Base-by-base conservation (phyloP, 208 protist genomes). In the Trypanosoma cruzi region DNA sequence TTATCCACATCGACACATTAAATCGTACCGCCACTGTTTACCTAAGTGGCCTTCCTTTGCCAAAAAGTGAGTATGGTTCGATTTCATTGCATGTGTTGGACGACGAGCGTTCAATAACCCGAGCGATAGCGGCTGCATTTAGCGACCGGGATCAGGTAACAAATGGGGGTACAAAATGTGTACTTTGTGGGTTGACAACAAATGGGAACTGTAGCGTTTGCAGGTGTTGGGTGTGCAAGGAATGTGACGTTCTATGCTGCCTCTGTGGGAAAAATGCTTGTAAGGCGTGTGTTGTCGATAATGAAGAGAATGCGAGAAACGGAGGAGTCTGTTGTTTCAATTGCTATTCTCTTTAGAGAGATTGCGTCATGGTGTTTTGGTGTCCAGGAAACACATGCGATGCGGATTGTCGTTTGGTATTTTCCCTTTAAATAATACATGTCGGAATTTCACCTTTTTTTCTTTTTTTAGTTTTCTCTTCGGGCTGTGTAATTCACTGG, bases 261-360 rank as follows among this genome's bases (percentile, higher is more conserved):
- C 20, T n/a, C 6, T 89, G 84, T 57, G 44, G 26, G 32, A 52
- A 66, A 16, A 57, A 7, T 20, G 58, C 77, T 16, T 89, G 84
- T 63, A 76, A 52, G 14, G 78, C 80, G 20, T 89, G 84, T 71
- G 59, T 50, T 66, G 58, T 73, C n/a, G 8, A 13, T 11, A 28
- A 50, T 29, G 36, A 32, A 57, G 29, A 46, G 8, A 20, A 16
- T 4, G 24, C 29, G 32, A 6, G 14, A 31, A 7, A 29, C 14
- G 52, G 61, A 42, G 20, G 28, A 32, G 13, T 40, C 5, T 44
- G 22, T n/a, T 73, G 68, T 58, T 66, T 73, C 14, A 14, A 46
- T 22, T 70, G 64, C 31, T 70, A 55, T 40, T 20, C 34, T 42
- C 6, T 26, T 5, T 68, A 68, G n/a, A n/a, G 11, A 14, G 4